Conservation (phyloP, 2,329 filamentous ascomycete species). For the Neopestalotiopsis sp. region DNA sequence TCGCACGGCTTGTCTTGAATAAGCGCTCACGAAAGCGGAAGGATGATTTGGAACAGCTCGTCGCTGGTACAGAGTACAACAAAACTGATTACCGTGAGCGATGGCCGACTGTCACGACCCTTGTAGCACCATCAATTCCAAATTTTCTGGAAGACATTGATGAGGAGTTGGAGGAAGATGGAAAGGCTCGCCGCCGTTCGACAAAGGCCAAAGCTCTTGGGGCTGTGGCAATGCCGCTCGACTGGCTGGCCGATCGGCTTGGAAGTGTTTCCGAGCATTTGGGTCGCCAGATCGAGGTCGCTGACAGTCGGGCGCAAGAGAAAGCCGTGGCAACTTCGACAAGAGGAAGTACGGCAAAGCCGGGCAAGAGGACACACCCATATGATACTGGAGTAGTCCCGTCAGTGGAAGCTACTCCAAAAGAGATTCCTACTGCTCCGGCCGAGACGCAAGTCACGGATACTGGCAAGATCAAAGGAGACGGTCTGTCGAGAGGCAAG, state of each 20-base stretch:
- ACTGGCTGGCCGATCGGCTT: slow-evolving; percentile 29
- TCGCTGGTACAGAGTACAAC: background rate
- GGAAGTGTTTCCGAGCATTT: slow-evolving; percentile 30
- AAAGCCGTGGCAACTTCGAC: slow-evolving; percentile 15
- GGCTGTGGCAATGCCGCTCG: slow-evolving; percentile 23
- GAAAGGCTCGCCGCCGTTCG: background rate
- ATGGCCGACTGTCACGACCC: slow-evolving; percentile 20
- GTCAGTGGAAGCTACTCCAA: background rate
- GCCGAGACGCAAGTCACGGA: background rate
- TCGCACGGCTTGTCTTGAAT: background rate
- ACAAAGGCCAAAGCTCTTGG: slow-evolving; percentile 25
- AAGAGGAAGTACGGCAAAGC: slow-evolving; percentile 20
- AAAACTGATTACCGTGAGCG: slow-evolving; percentile 17
- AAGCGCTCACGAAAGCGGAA: background rate
- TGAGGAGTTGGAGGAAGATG: background rate
- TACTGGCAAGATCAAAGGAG: background rate
- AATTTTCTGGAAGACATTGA: slow-evolving; percentile 3
- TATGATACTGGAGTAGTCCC: slow-evolving; percentile 32
- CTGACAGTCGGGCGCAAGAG: slow-evolving; percentile 24
- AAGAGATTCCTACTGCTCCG: background rate
- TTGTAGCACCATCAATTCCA: slow-evolving; percentile 17
- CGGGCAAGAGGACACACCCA: slow-evolving; percentile 36
- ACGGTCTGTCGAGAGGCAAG: background rate
- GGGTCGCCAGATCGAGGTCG: slow-evolving; percentile 25
- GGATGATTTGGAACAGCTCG: background rate